Base-by-base conservation (phyloP, 2,329 filamentous ascomycete species). In the Colletotrichum destructivum region DNA sequence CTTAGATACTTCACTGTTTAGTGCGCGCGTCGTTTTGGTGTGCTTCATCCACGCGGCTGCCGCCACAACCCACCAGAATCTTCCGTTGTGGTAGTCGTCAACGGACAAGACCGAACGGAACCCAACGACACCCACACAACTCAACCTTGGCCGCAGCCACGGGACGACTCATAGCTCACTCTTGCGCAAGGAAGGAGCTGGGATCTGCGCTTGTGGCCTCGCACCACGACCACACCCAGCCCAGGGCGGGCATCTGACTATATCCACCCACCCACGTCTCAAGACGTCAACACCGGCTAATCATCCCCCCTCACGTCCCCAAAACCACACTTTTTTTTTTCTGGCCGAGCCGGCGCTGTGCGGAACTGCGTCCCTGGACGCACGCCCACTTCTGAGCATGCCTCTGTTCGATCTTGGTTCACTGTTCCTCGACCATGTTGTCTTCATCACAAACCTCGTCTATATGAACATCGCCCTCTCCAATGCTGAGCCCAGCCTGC, bases 391-490 rank as follows among this genome's bases (percentile, higher is more conserved):
- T 47, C 21, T 49, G 67, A 78, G 61, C 73, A 89, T 89, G 87
- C 84, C 87, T 77, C 80, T 89, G 70, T 81, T 82, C 76, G 85
- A 88, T 79, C 77, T 89, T 35, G 87, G 87, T 60, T 84, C 86
- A n/a, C 80, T 87, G 44, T 77, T 88, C 73, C 80, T 88, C 62
- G 82, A 87, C 74, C 82, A 88, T 74, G 80, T 88, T 64, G 85
- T 88, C 75, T 89, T 89, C 76, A 80, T 89, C 74, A 86, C 85
- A 51, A 87, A 87, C 62, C 80, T 89, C 66, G 82, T 87, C 72
- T 88, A 88, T 77, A 85, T 88, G 76, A 84, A 84, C 76, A 84
- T 86, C 72, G 86, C 85, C 68, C 81, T 89, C 70, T 81, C 85
- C 21, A 82, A 85, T 72, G 83, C 86, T 64, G 86, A 88, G 71